phyloP scores from a whole-genome alignment of 768 basidiomycete species.

The Hygrocybe coccinea region DNA sequence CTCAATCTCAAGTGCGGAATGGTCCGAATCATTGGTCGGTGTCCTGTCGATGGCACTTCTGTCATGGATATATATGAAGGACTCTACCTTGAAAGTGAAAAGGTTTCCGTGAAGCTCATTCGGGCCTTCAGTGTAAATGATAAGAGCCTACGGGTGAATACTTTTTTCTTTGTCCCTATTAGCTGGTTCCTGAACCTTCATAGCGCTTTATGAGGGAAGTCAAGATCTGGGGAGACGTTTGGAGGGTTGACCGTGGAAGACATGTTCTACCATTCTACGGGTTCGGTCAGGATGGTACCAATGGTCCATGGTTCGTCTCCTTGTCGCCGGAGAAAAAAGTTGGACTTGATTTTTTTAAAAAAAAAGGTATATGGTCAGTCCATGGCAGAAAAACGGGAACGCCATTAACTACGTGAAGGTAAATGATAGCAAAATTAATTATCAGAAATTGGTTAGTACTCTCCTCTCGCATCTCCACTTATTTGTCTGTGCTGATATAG shows the following conservation, averaged over 20 bases:
- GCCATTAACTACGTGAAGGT: slow-evolving; percentile 44
- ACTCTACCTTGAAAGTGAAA: slow-evolving; percentile 47
- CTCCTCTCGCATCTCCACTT: neutral
- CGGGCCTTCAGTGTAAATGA: slow-evolving; percentile 48
- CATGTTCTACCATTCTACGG: slow-evolving; percentile 57
- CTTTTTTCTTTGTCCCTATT: neutral
- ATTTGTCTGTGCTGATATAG: neutral
- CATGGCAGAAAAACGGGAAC: slow-evolving; percentile 52
- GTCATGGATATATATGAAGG: slow-evolving; percentile 55
- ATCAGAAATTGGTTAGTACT: slow-evolving; percentile 36
- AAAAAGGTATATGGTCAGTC: slow-evolving; percentile 51
- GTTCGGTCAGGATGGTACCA: slow-evolving; percentile 46
- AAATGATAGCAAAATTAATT: slow-evolving; percentile 37
- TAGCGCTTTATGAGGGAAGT: slow-evolving; percentile 54
- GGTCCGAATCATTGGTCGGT: slow-evolving; percentile 43
- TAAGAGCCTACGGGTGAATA: slow-evolving; percentile 38
- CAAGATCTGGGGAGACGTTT: slow-evolving; percentile 50
- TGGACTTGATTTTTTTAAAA: neutral
- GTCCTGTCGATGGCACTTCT: slow-evolving; percentile 47
- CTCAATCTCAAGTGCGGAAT: slow-evolving; percentile 49
- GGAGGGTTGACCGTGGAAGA: slow-evolving; percentile 46
- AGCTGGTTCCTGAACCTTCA: slow-evolving; percentile 5
- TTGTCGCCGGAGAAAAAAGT: neutral
- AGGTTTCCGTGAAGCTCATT: slow-evolving; percentile 53
- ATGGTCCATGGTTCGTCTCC: slow-evolving; percentile 48